Percentiles rank a stretch among this genome's conserved stretches.
Evolutionary conservation across 192 early-diverging fungal species (phyloP).

Genomic region (Funneliformis geosporum): DNA sequence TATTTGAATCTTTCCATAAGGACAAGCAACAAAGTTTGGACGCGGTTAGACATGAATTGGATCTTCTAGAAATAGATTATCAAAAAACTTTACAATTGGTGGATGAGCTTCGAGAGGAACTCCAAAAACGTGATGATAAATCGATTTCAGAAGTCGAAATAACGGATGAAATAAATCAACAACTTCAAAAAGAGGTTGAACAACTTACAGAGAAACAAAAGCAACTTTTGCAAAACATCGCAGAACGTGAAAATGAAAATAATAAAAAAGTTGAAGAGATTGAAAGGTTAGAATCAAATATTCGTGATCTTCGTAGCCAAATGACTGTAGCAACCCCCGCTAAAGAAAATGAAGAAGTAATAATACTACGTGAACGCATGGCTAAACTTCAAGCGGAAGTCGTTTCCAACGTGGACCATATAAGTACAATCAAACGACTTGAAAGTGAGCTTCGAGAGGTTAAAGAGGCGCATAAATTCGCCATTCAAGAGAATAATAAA

Average conservation of each 20-base stretch:
- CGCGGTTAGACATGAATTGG: background rate
- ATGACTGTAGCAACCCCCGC: background rate
- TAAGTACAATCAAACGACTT: constrained; percentile 20
- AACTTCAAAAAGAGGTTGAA: background rate
- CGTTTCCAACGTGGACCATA: background rate
- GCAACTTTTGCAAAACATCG: background rate
- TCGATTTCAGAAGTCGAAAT: background rate
- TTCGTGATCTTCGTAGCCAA: background rate
- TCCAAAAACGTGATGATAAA: background rate
- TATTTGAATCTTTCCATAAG: constrained; percentile 12
- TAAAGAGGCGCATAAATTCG: constrained; percentile 8
- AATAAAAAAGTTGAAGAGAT: background rate
- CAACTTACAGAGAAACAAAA: background rate
- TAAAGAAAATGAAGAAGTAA: too few species aligned
- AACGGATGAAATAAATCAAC: background rate
- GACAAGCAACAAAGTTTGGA: constrained; percentile 8
- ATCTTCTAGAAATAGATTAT: background rate
- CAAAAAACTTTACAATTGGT: constrained; percentile 12
- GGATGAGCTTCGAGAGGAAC: background rate
- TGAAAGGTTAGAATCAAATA: background rate
- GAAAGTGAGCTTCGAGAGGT: constrained; percentile 23
- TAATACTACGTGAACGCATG: too few species aligned
- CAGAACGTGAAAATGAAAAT: background rate
- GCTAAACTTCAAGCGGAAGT: too few species aligned
- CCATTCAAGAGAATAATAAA: constrained; percentile 7